These are phyloP conservation scores for Mortierella sp. DNA, from an alignment of 371 early-diverging fungal genomes.

Conservation along the genomic window DNA sequence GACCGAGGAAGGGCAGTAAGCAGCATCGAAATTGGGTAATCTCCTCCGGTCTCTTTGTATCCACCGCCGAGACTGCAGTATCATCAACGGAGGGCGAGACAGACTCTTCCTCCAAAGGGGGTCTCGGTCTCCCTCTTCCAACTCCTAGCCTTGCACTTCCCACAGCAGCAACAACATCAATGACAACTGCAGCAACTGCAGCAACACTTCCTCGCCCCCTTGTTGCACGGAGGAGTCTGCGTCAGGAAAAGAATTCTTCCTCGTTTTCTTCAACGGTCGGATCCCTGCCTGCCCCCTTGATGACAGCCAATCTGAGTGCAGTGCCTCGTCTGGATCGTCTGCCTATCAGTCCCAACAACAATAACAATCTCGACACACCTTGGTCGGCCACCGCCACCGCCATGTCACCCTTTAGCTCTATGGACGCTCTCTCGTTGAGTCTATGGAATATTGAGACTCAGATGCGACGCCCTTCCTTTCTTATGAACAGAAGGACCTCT, in stretches of 20 bases:
- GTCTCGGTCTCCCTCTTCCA: background rate
- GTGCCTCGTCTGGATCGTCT: background rate
- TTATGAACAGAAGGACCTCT: conserved; percentile 32
- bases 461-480: conserved; percentile 47
- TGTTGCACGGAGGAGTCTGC: conserved; percentile 6
- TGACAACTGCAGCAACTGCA: background rate
- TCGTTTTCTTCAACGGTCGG: background rate
- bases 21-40: conserved; percentile 48
- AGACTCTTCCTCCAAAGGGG: background rate
- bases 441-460: conserved; percentile 43
- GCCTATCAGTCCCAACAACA: background rate
- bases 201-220: background rate
- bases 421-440: conserved; percentile 32
- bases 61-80: background rate
- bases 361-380: background rate
- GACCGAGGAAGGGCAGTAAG: conserved; percentile 11
- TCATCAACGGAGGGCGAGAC: background rate
- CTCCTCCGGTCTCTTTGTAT: conserved; percentile 29
- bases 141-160: background rate
- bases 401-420: conserved; percentile 5
- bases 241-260: background rate
- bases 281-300: conserved; percentile 1
- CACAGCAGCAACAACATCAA: background rate
- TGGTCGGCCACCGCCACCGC: background rate
- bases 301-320: background rate